phyloP scores from a whole-genome alignment of 208 protist genomes.

The Endotrypanum monterogeii region DNA sequence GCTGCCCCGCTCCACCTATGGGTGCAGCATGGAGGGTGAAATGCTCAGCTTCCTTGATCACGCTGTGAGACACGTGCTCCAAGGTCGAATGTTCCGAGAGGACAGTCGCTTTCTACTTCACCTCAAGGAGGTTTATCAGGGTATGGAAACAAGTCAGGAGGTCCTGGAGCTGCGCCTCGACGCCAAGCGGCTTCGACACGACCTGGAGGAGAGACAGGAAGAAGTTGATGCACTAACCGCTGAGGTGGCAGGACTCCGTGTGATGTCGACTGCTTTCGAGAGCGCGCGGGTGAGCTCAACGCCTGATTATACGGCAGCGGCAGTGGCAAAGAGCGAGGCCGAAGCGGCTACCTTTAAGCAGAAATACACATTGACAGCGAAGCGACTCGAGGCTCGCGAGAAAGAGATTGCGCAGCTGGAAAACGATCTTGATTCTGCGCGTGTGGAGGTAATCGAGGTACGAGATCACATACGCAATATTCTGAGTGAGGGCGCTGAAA shows the following conservation, averaged over 20 bases:
- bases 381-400: constrained; percentile 69
- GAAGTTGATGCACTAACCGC: constrained; percentile 47
- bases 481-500: constrained; percentile 16
- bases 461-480: constrained; percentile 51
- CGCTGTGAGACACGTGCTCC: constrained; percentile 38
- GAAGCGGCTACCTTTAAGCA: constrained; percentile 79
- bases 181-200: constrained; percentile 24
- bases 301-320: constrained; percentile 26
- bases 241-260: constrained; percentile 33
- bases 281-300: constrained; percentile 1
- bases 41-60: constrained; percentile 62
- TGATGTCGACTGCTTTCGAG: constrained; percentile 4
- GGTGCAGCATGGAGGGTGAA: constrained; percentile 55
- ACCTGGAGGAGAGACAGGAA: constrained; percentile 42
- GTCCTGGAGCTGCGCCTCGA: constrained; percentile 44
- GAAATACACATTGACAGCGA: constrained; percentile 66
- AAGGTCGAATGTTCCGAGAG: constrained; percentile 75
- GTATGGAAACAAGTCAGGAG: constrained; percentile 61
- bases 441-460: constrained; percentile 52
- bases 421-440: constrained; percentile 58
- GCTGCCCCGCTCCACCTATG: constrained; percentile 60
- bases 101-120: constrained; percentile 72
- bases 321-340: constrained; percentile 55
- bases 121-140: constrained; percentile 63
- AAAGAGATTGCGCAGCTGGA: constrained; percentile 75